These are phyloP conservation scores for Heteromeles arbutifolia DNA, from an alignment of 306 rosid species.

Conservation along the genomic window DNA sequence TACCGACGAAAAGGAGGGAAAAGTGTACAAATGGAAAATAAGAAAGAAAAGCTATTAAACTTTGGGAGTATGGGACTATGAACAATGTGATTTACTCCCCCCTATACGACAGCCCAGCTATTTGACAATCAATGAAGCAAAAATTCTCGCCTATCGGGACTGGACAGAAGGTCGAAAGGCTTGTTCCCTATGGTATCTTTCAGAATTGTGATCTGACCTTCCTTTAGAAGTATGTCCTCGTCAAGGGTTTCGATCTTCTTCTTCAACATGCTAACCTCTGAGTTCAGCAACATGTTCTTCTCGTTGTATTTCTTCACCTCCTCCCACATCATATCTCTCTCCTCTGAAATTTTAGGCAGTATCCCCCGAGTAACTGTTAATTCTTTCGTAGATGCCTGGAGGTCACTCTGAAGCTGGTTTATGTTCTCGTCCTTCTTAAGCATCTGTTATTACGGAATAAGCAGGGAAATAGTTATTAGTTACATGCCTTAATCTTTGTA, in stretches of 20 bases:
- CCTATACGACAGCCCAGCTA: conserved; percentile 14
- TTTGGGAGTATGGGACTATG: conserved; percentile 42
- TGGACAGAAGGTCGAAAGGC: conserved; percentile 58
- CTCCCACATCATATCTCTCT: conserved; percentile 75
- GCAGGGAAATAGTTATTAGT: background rate
- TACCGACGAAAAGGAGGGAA: background rate
- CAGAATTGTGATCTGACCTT: conserved; percentile 86
- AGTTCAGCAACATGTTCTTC: conserved; percentile 65
- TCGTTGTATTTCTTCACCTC: conserved; percentile 73
- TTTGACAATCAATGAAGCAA: conserved; percentile 30
- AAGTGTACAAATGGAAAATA: background rate
- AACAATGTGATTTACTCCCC: conserved; percentile 28
- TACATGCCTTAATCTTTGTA: too few relatives aligned
- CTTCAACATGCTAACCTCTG: conserved; percentile 45
- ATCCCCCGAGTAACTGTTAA: conserved; percentile 43
- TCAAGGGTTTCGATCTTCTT: conserved; percentile 65
- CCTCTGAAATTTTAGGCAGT: conserved; percentile 60
- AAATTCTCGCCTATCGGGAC: conserved; percentile 53
- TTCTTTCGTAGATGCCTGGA: conserved; percentile 60
- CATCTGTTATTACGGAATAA: conserved; percentile 32
- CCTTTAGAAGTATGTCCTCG: conserved; percentile 71
- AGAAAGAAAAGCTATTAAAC: conserved; percentile 1
- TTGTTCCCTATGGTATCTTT: conserved; percentile 62
- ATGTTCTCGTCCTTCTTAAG: conserved; percentile 66
- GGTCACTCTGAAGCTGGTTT: conserved; percentile 44